These are phyloP conservation scores for Vaccinium corymbosum DNA, from an alignment of 148 eudicot genomes.

Conservation along the genomic window DNA sequence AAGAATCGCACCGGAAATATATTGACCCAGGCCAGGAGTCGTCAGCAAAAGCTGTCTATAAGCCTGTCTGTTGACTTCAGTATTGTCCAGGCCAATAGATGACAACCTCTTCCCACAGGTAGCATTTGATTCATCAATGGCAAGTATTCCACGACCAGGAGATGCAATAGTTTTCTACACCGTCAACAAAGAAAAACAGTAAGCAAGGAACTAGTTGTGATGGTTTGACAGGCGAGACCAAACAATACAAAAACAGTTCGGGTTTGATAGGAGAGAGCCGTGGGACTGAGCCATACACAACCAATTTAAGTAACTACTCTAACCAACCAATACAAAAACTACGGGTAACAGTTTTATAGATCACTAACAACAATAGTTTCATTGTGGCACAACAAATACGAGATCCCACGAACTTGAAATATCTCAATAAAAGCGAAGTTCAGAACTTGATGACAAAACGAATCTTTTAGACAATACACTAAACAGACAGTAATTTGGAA, in stretches of 20 bases:
- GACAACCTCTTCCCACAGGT: conserved; percentile 90
- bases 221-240: background rate
- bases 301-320: background rate
- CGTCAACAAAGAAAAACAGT: conserved; percentile 13
- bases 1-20: conserved; percentile 86
- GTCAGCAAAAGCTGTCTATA: conserved; percentile 91
- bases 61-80: conserved; percentile 81
- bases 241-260: background rate
- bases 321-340: background rate
- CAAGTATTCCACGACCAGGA: conserved; percentile 92
- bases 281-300: background rate
- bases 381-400: background rate
- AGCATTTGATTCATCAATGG: conserved; percentile 94
- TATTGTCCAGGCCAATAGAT: conserved; percentile 90
- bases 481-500: background rate
- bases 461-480: background rate
- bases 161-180: conserved; percentile 84
- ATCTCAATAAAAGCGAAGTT: background rate
- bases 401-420: background rate
- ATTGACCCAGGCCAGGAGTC: conserved; percentile 87
- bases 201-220: background rate
- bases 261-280: background rate
- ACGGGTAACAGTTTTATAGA: background rate
- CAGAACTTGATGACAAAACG: background rate
- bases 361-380: background rate